Percentiles rank a stretch among this genome's conserved stretches.
These are phyloP conservation scores for Epicoccum sorghinum DNA, from an alignment of 2,329 filamentous ascomycete genomes.

Conservation along the genomic window DNA sequence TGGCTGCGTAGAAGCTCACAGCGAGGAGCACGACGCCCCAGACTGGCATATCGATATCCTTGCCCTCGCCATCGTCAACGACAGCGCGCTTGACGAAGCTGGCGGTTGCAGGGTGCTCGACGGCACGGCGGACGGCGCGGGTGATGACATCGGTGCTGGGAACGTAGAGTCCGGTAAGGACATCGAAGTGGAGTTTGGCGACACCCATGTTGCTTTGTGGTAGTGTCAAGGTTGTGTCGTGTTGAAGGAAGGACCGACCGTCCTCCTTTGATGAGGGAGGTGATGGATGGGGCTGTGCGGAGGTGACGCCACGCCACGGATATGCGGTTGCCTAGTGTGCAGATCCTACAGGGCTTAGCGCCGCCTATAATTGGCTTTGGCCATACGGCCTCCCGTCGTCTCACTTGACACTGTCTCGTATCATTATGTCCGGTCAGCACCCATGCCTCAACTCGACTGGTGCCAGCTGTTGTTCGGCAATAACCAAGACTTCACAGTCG, in stretches of 20 bases:
- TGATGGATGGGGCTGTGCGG: slow-evolving; percentile 25
- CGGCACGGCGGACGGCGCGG: slow-evolving; percentile 40
- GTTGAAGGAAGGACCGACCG: not conserved
- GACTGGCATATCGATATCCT: slow-evolving; percentile 33
- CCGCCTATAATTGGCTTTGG: slow-evolving; percentile 26
- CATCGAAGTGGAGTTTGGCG: slow-evolving; percentile 9
- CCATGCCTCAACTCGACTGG: no score
- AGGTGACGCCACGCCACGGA: slow-evolving; percentile 2
- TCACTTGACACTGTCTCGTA: no score
- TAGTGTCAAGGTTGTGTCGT: slow-evolving; percentile 1
- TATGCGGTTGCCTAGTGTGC: slow-evolving; percentile 20
- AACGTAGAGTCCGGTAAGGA: slow-evolving; percentile 10
- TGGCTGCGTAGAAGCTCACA: slow-evolving; percentile 47
- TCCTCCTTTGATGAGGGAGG: slow-evolving; percentile 21
- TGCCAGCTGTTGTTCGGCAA: no score
- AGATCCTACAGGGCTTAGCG: slow-evolving; percentile 19
- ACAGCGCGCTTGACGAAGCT: slow-evolving; percentile 38
- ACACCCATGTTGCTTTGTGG: slow-evolving; percentile 10
- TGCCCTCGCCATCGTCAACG: slow-evolving; percentile 16
- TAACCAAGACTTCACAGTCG: no score
- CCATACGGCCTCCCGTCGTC: not conserved
- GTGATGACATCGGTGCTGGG: slow-evolving; percentile 27
- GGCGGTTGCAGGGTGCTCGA: slow-evolving; percentile 33
- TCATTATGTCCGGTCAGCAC: no score
- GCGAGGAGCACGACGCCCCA: slow-evolving; percentile 39